These are phyloP conservation scores for Backusella parvicylindrica DNA, from an alignment of 192 early-diverging fungal genomes.

Conservation along the genomic window DNA sequence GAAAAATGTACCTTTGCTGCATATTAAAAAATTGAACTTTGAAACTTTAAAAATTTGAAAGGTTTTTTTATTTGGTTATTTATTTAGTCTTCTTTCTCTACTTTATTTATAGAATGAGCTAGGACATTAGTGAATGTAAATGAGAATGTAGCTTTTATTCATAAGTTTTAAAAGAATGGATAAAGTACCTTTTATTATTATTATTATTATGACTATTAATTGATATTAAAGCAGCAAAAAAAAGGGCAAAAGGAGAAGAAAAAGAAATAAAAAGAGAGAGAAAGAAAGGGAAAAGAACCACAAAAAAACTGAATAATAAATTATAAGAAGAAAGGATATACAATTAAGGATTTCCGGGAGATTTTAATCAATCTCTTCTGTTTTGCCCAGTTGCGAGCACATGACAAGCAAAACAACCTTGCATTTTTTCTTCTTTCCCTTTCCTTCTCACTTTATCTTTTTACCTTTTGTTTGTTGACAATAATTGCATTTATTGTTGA, in stretches of 20 bases:
- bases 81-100: not conserved
- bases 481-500: not conserved
- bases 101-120: not conserved
- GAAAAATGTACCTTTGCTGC: not conserved
- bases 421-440: not conserved
- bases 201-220: not conserved
- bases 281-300: not conserved
- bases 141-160: not conserved
- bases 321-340: not conserved
- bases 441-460: not conserved
- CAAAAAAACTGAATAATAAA: not conserved
- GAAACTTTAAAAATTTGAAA: not conserved
- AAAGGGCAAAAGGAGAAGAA: not conserved
- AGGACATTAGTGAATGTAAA: not conserved
- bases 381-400: not conserved
- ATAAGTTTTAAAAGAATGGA: not conserved
- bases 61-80: not conserved
- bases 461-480: not conserved
- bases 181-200: not conserved
- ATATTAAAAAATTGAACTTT: not conserved
- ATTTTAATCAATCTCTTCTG: not conserved
- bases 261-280: not conserved
- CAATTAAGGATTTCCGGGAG: slow-evolving; percentile 1
- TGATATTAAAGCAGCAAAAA: not conserved
- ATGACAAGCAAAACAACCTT: not conserved